These are phyloP conservation scores for Phytopythium cucurbitacearum DNA, from an alignment of 352 stramenopile genomes.

Conservation along the genomic window DNA sequence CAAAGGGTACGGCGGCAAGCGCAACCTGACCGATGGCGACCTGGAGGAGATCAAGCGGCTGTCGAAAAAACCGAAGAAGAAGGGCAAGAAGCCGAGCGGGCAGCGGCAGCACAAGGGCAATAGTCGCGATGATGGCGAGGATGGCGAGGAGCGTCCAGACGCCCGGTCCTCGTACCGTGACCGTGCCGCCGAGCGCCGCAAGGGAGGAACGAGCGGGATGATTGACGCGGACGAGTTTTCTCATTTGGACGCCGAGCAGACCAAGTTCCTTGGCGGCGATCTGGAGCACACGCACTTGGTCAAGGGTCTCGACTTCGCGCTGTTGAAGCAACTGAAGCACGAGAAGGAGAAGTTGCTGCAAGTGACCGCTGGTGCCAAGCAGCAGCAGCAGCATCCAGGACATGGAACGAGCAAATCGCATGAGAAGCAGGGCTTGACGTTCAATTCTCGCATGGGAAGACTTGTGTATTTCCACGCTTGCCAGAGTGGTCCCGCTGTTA, in stretches of 20 bases:
- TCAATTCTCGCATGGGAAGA: constrained; percentile 54
- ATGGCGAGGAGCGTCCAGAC: neutral
- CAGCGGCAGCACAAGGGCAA: constrained; percentile 11
- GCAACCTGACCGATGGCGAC: constrained; percentile 50
- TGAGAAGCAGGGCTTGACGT: constrained; percentile 29
- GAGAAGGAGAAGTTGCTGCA: constrained; percentile 61
- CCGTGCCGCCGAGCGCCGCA: constrained; percentile 59
- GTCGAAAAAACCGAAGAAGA: constrained; percentile 55
- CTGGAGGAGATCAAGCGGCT: constrained; percentile 43
- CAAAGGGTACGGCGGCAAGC: constrained; percentile 42
- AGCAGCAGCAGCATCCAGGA: constrained; percentile 7
- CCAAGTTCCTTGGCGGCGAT: constrained; percentile 79
- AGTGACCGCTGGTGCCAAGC: constrained; percentile 22
- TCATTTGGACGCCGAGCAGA: constrained; percentile 68
- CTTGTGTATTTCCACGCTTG: constrained; percentile 66
- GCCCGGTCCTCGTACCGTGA: constrained; percentile 39
- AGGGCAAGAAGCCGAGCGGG: constrained; percentile 29
- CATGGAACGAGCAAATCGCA: neutral
- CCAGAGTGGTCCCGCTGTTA: constrained; percentile 25
- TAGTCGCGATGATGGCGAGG: constrained; percentile 4
- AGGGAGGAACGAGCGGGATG: constrained; percentile 24
- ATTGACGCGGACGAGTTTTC: constrained; percentile 42
- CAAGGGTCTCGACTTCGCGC: constrained; percentile 84
- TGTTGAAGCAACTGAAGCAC: constrained; percentile 83
- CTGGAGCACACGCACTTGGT: constrained; percentile 86